These are phyloP conservation scores for Phytophthora crassamura DNA, from an alignment of 352 stramenopile genomes.

Conservation along the genomic window DNA sequence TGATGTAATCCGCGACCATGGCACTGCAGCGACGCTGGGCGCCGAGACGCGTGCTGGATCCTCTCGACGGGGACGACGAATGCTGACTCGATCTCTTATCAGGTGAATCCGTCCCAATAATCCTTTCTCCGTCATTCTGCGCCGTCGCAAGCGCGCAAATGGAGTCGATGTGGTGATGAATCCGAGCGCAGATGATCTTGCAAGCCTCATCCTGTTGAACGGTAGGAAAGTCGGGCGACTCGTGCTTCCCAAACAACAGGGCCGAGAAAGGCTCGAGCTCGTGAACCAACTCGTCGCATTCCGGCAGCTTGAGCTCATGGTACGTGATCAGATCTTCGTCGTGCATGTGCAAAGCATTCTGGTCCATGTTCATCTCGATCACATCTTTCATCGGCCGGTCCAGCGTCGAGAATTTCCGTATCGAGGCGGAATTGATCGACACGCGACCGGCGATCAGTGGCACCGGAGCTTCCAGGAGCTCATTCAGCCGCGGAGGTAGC, in stretches of 20 bases:
- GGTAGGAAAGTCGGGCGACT: slow-evolving; percentile 65
- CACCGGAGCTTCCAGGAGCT: slow-evolving; percentile 80
- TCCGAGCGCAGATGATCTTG: slow-evolving; percentile 68
- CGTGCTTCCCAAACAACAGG: slow-evolving; percentile 63
- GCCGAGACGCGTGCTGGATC: slow-evolving; percentile 27
- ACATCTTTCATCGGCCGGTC: slow-evolving; percentile 67
- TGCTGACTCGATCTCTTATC: slow-evolving; percentile 1
- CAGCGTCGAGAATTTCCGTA: slow-evolving; percentile 65
- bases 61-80: slow-evolving; percentile 10
- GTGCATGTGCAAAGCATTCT: slow-evolving; percentile 80
- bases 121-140: slow-evolving; percentile 33
- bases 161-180: slow-evolving; percentile 66
- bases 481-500: slow-evolving; percentile 67
- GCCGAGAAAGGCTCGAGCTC: slow-evolving; percentile 65
- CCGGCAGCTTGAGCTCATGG: slow-evolving; percentile 80
- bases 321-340: slow-evolving; percentile 76
- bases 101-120: slow-evolving; percentile 24
- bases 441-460: slow-evolving; percentile 82
- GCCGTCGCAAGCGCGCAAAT: slow-evolving; percentile 62
- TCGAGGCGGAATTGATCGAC: slow-evolving; percentile 52
- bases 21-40: slow-evolving; percentile 48
- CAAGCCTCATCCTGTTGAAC: slow-evolving; percentile 76
- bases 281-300: slow-evolving; percentile 73
- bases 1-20: slow-evolving; percentile 65
- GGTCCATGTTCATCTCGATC: slow-evolving; percentile 87